A percentile compares a stretch with the other conserved stretches of the same genome.
Conservation (phyloP, 345 rosid genomes). For the Aethionema arabicum region DNA sequence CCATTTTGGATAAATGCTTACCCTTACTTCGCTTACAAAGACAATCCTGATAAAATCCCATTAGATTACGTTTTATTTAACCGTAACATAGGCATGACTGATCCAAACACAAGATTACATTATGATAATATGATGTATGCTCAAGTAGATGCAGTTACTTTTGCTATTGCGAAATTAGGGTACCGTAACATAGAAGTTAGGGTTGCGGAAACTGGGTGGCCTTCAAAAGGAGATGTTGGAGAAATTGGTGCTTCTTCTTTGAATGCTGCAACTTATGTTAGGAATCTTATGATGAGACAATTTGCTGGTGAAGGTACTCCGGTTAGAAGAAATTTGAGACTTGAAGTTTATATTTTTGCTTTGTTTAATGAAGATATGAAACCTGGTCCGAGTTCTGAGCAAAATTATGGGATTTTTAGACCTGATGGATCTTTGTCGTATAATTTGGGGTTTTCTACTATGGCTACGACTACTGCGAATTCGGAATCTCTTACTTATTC, state of each 20-base stretch:
- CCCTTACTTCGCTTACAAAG: conserved; percentile 94
- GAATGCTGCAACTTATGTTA: conserved; percentile 75
- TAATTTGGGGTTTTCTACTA: conserved; percentile 72
- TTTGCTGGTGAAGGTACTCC: conserved; percentile 85
- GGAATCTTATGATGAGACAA: conserved; percentile 74
- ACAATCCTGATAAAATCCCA: conserved; percentile 49
- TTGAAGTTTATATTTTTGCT: conserved; percentile 83
- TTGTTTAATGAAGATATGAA: conserved; percentile 91
- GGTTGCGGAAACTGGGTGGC: conserved; percentile 98
- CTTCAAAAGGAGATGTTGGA: conserved; percentile 76
- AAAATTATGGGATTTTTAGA: conserved; percentile 86
- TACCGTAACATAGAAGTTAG: conserved; percentile 66
- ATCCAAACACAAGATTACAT: conserved; percentile 66
- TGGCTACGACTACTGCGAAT: conserved; percentile 47
- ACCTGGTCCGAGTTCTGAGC: conserved; percentile 87
- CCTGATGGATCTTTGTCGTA: conserved; percentile 87
- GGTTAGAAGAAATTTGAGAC: conserved; percentile 52
- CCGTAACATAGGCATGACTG: conserved; percentile 78
- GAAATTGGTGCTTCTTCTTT: conserved; percentile 67
- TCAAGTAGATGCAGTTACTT: conserved; percentile 75
- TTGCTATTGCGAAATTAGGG: conserved; percentile 73
- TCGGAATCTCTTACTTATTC: conserved; percentile 52
- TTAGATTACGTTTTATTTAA: conserved; percentile 80
- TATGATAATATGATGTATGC: conserved; percentile 98
- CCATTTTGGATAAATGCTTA: conserved; percentile 98